Conservation (phyloP, 805 yeast genomes). For the Candida railenensis region DNA sequence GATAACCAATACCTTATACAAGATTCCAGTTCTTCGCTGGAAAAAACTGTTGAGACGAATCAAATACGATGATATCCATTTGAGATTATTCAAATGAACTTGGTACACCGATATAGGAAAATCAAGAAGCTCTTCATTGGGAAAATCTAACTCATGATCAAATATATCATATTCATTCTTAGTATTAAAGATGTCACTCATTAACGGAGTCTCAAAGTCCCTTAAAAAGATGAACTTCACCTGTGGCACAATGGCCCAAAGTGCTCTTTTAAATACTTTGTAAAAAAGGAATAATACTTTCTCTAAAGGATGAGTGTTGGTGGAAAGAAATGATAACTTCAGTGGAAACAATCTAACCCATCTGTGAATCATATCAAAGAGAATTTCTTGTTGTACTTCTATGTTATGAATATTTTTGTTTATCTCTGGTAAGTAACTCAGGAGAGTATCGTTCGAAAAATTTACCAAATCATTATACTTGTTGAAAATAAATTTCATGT, state of each 20-base stretch:
- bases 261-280: slow-evolving; percentile 30
- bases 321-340: slow-evolving; percentile 20
- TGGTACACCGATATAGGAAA: slow-evolving; percentile 7
- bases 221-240: slow-evolving; percentile 38
- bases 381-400: slow-evolving; percentile 28
- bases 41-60: slow-evolving; percentile 31
- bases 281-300: slow-evolving; percentile 31
- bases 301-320: slow-evolving; percentile 28
- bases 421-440: slow-evolving; percentile 26
- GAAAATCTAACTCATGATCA: slow-evolving; percentile 17
- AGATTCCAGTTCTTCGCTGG: slow-evolving; percentile 22
- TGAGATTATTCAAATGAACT: neutral
- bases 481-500: slow-evolving; percentile 16
- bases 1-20: slow-evolving; percentile 29
- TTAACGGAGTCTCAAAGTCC: slow-evolving; percentile 41
- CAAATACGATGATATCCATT: slow-evolving; percentile 13
- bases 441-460: slow-evolving; percentile 23
- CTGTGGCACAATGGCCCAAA: slow-evolving; percentile 38
- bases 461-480: slow-evolving; percentile 22
- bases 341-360: slow-evolving; percentile 38
- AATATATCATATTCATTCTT: slow-evolving; percentile 24
- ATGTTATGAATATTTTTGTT: slow-evolving; percentile 21
- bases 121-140: slow-evolving; percentile 12
- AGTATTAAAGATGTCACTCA: slow-evolving; percentile 31
- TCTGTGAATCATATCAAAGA: slow-evolving; percentile 31